phyloP scores from a whole-genome alignment of 495 filamentous ascomycete genomes.

The Hypoxylon perforatum region DNA sequence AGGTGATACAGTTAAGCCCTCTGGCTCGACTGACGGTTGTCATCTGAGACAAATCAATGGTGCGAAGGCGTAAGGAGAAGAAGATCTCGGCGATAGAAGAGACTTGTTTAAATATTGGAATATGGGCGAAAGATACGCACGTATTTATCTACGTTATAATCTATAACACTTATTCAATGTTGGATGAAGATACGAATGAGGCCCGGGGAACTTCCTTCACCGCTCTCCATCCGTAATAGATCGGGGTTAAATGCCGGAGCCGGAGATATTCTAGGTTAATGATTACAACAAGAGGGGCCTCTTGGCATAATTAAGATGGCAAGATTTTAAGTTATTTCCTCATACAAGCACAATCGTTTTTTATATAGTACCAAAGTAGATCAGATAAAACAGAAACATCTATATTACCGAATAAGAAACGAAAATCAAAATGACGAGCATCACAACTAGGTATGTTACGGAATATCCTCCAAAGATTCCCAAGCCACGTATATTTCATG shows the following conservation, averaged over 20 bases:
- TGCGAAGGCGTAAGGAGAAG: not conserved
- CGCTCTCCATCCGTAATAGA: constrained; percentile 4
- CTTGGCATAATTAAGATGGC: too few relatives aligned
- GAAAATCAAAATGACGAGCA: too few relatives aligned
- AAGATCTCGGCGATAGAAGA: not conserved
- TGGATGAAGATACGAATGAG: not conserved
- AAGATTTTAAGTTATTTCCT: too few relatives aligned
- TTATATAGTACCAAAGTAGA: too few relatives aligned
- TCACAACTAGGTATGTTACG: too few relatives aligned
- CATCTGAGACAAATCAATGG: constrained; percentile 24
- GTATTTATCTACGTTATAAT: not conserved
- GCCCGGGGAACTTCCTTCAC: constrained; percentile 6
- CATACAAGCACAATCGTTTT: too few relatives aligned
- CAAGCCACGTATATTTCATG: too few relatives aligned
- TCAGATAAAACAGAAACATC: too few relatives aligned
- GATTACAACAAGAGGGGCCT: too few relatives aligned
- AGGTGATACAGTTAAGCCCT: constrained; percentile 13
- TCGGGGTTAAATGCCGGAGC: constrained; percentile 5
- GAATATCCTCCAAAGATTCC: too few relatives aligned
- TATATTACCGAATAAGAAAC: too few relatives aligned
- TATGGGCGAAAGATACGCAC: not conserved
- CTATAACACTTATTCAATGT: not conserved
- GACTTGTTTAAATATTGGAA: not conserved
- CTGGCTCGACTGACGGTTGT: constrained; percentile 26
- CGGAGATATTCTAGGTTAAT: too few relatives aligned